phyloP scores from a whole-genome alignment of 2,329 filamentous ascomycete genomes.

The Coniochaeta sp. region DNA sequence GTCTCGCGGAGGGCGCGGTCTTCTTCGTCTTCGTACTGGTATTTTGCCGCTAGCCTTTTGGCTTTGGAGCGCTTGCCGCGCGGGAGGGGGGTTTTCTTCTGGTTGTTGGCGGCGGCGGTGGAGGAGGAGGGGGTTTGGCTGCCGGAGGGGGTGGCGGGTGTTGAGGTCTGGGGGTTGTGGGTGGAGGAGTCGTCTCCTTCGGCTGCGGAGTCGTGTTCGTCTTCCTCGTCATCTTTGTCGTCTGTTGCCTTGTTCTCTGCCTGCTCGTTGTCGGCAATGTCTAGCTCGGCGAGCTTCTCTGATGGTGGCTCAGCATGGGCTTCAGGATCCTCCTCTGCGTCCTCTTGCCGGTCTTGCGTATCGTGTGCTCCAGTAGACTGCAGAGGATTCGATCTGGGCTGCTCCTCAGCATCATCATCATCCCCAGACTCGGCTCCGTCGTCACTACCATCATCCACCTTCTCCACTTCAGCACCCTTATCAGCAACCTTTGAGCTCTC shows the following conservation, averaged over 20 bases:
- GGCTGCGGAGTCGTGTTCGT: slow-evolving; percentile 21
- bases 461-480: slow-evolving; percentile 7
- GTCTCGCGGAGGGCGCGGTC: slow-evolving; percentile 78
- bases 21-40: slow-evolving; percentile 91
- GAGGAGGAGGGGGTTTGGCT: slow-evolving; percentile 18
- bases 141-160: slow-evolving; percentile 9
- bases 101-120: no score
- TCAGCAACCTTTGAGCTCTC: slow-evolving; percentile 9
- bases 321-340: slow-evolving; percentile 12
- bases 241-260: slow-evolving; percentile 14
- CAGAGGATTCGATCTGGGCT: slow-evolving; percentile 4
- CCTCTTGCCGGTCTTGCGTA: slow-evolving; percentile 23
- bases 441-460: slow-evolving; percentile 14
- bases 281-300: slow-evolving; percentile 16
- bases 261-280: slow-evolving; percentile 13
- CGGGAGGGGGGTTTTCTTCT: slow-evolving; percentile 44
- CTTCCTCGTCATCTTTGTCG: slow-evolving; percentile 22
- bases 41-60: slow-evolving; percentile 84
- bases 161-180: slow-evolving; percentile 17
- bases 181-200: slow-evolving; percentile 20
- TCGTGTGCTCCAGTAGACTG: slow-evolving; percentile 17
- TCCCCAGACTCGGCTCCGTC: slow-evolving; percentile 19
- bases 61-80: slow-evolving; percentile 76
- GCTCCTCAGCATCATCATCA: slow-evolving; percentile 18
- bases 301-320: slow-evolving; percentile 11